Evolutionary conservation across 345 rosid species (phyloP), one percentile per base, ranked within the genome.

Genomic region (Salix brachista): DNA sequence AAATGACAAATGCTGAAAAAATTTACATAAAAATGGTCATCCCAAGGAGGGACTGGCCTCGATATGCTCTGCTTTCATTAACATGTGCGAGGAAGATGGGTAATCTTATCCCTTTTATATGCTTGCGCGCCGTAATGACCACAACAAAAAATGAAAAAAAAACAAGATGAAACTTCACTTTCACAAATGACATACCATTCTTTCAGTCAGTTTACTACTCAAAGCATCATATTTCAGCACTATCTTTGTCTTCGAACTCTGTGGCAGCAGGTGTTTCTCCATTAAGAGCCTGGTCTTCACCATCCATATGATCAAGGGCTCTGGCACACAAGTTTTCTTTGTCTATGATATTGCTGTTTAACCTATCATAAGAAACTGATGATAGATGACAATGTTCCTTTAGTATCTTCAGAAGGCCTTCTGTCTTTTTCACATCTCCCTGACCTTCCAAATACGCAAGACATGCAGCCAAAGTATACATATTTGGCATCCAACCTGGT

Each of bases 401-500:
- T 14, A 76, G 48, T 64, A 60, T 65, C 69, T 34, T 56, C 70
- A 77, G n/a, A 19, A 81, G 58, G 73, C 65, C 84, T 48, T 76
- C 64, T 34, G 72, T 81, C 46, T 8, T 74, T 69, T 70, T 85
- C 65, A 73, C n/a, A 69, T 85, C 83, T 65, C 80, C 80, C 52
- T 72, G 41, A 10, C 73, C 36, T 71, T 84, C 77, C 17, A 86
- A 65, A 72, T 83, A 85, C 28, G 83, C 80, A 25, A 84, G 81
- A 86, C 86, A 86, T 48, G 87, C 85, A 73, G 77, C 75, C 71
- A 89, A 65, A 37, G 82, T 80, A 56, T 37, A 30, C 37, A 25
- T 65, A 77, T 77, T 82, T 1, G 85, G 83, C 72, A 70, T 82
- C 86, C 85, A 80, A 62, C 80, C 81, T n/a, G 76, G 65, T 50